Conservation (phyloP, 495 filamentous ascomycete genomes). For the Podospora pseudoanserina region DNA sequence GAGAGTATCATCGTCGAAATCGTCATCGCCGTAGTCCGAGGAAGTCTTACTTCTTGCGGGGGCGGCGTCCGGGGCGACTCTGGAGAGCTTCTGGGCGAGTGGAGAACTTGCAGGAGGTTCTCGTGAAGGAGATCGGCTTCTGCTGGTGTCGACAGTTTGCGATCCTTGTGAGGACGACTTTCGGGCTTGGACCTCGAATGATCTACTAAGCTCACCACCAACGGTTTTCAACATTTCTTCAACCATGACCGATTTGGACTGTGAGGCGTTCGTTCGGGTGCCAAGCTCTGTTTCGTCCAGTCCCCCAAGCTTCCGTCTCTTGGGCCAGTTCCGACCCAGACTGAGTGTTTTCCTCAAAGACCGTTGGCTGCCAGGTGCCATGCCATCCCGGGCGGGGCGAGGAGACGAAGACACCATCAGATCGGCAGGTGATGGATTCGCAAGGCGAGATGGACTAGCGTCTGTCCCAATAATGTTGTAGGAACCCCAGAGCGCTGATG, state of each 20-base stretch:
- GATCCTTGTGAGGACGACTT: neutral
- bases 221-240: constrained; percentile 44
- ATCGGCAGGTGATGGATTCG: constrained; percentile 54
- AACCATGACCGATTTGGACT: constrained; percentile 51
- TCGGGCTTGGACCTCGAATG: constrained; percentile 1
- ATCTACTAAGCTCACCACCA: constrained; percentile 37
- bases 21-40: constrained; percentile 49
- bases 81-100: constrained; percentile 10
- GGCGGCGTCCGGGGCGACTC: constrained; percentile 10
- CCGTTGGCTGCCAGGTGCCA: constrained; percentile 46
- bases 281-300: constrained; percentile 16
- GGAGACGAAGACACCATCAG: constrained; percentile 69
- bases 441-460: constrained; percentile 34
- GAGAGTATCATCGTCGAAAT: constrained; percentile 50
- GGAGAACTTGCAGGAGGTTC: constrained; percentile 14
- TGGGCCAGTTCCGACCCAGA: constrained; percentile 68
- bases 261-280: constrained; percentile 19
- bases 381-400: constrained; percentile 50
- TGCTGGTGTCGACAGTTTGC: neutral
- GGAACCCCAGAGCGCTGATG: constrained; percentile 80
- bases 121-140: constrained; percentile 34
- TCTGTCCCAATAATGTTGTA: constrained; percentile 49
- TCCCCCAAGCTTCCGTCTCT: constrained; percentile 50
- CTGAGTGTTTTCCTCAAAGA: constrained; percentile 65
- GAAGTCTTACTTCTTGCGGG: constrained; percentile 23